Evolutionary conservation across 176 grass and related monocot genomes (phyloP), one percentile per base, ranked within the genome.

Genomic region (Zoysia pacifica): DNA sequence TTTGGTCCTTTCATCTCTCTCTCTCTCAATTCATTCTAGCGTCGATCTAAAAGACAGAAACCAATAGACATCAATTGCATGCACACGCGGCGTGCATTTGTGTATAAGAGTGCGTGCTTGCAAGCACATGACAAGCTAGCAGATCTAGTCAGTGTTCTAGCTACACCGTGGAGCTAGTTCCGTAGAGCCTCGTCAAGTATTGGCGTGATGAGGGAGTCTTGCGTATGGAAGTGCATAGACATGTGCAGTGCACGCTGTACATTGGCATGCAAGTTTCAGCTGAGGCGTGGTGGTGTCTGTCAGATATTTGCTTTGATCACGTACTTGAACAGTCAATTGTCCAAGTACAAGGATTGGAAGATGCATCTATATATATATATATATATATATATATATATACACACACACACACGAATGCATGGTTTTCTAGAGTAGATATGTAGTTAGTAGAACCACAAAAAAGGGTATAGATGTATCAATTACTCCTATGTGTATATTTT

Each of bases 181-280:
- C 69, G 45, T 83, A 84, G 63, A 64, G 65, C 68, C 71, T 84
- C 28, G 28, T 28, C 18, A 15, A 54, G 48, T 19, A 58, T 73
- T 28, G 28, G 28, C 28, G 28, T 28, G 14, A 45, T 69, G 50
- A 8, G 48, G 80, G 52, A 43, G 60, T 11, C 28, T 28, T 28
- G 77, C 47, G 70, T 58, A 18, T 65, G 87, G 50, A 89, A 80
- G 79, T 68, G 75, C 62, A 77, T 54, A 79, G 41, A 73, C 58
- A 79, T 50, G 19, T 76, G 65, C 46, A 66, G 70, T 88, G 81
- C 76, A 79, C 86, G 79, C 62, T 79, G 81, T 67, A 63, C 70
- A 88, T 50, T 69, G 20, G 70, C 69, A 75, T 80, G 76, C 64
- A 64, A 75, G 64, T 56, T 41, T 62, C 36, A 13, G 48, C 36